A percentile compares a stretch with the other conserved stretches of the same genome.
phyloP scores from a whole-genome alignment of 768 basidiomycete species.

The Artomyces pyxidatus region DNA sequence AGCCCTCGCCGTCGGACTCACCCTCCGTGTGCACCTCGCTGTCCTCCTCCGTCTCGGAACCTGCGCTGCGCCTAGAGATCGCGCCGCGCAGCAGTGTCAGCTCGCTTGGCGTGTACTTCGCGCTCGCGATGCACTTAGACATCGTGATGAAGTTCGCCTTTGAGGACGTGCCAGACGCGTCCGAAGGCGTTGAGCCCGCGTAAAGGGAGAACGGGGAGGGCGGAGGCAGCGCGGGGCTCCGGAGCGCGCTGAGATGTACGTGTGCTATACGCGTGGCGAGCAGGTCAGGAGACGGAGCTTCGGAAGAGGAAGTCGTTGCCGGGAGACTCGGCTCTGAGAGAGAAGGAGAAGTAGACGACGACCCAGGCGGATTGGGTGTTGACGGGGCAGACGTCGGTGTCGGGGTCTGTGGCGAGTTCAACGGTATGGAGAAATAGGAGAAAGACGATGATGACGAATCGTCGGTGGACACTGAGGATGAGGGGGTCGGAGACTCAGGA shows the following conservation, averaged over 20 bases:
- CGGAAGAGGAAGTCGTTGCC: too few relatives aligned
- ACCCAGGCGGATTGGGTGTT: too few relatives aligned
- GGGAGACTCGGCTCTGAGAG: background rate
- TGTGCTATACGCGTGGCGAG: background rate
- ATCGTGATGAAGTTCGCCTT: background rate
- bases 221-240: constrained; percentile 1
- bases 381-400: background rate
- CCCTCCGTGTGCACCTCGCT: constrained; percentile 15
- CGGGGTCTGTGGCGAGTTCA: background rate
- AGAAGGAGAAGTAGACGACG: too few relatives aligned
- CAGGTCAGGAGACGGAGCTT: background rate
- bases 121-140: background rate
- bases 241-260: background rate
- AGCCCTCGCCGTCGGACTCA: constrained; percentile 11
- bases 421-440: background rate
- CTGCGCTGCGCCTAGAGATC: background rate
- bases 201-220: constrained; percentile 3
- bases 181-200: background rate
- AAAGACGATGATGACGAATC: background rate
- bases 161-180: background rate
- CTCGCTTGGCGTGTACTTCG: background rate
- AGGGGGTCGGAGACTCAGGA: background rate
- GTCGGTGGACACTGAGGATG: background rate
- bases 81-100: background rate
- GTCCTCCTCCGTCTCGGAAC: constrained; percentile 12